Evolutionary conservation across 495 filamentous ascomycete genomes (phyloP).

Genomic region (Talaromyces nanjingensis): DNA sequence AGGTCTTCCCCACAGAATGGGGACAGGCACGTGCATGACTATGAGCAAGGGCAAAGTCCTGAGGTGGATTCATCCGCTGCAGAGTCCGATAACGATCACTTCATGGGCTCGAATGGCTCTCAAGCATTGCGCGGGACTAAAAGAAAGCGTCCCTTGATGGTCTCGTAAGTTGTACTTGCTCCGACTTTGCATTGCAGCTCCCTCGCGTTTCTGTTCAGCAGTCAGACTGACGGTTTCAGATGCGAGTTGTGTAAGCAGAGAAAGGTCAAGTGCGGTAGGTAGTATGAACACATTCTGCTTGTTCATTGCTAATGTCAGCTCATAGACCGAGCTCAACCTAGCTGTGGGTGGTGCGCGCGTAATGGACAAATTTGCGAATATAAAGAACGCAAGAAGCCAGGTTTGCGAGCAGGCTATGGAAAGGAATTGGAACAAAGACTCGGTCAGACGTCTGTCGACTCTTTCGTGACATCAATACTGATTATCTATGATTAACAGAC

Average conservation of each 20-base stretch:
- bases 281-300: not conserved
- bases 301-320: not conserved
- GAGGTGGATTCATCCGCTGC: conserved; percentile 31
- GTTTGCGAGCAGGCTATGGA: conserved; percentile 77
- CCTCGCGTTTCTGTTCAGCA: not conserved
- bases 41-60: conserved; percentile 21
- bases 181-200: not conserved
- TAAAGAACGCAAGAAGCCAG: conserved; percentile 80
- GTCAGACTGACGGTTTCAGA: conserved; percentile 30
- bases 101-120: conserved; percentile 23
- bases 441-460: conserved; percentile 19
- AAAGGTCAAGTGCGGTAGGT: conserved; percentile 70
- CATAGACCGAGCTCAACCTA: conserved; percentile 65
- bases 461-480: not conserved
- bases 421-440: conserved; percentile 80
- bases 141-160: conserved; percentile 38
- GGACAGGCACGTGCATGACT: not conserved
- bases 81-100: conserved; percentile 31
- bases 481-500: conserved; percentile 20
- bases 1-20: not conserved
- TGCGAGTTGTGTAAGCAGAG: conserved; percentile 80
- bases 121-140: conserved; percentile 26
- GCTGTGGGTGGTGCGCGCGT: conserved; percentile 81
- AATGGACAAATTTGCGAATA: conserved; percentile 76
- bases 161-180: conserved; percentile 29